Conservation (phyloP, 176 grass and related monocot species). For the Carex myosuroides region DNA sequence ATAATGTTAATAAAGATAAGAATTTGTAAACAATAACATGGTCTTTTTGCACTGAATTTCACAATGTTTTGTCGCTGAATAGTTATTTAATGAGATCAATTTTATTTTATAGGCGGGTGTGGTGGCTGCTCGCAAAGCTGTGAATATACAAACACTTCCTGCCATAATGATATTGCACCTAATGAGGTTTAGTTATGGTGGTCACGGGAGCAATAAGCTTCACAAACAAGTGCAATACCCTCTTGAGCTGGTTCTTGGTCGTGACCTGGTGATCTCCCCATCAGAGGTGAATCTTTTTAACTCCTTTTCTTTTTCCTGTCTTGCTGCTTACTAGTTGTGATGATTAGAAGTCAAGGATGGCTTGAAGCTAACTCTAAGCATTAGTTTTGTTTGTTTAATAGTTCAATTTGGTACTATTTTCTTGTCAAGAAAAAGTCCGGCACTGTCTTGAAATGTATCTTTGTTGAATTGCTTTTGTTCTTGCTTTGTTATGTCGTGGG, state of each 20-base stretch:
- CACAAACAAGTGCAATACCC: conserved; percentile 67
- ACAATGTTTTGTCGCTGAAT: neutral
- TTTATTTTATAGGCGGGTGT: conserved; percentile 61
- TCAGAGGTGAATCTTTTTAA: conserved; percentile 22
- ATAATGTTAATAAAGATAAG: neutral
- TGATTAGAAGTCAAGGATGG: neutral
- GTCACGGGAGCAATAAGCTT: conserved; percentile 58
- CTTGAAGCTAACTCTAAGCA: neutral
- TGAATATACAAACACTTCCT: conserved; percentile 63
- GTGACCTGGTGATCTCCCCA: conserved; percentile 57
- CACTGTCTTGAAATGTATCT: neutral
- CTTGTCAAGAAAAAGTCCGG: too few relatives aligned
- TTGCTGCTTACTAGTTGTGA: neutral
- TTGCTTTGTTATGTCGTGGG: neutral
- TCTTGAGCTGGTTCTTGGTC: conserved; percentile 49
- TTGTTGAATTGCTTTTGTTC: neutral
- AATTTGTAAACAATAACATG: neutral
- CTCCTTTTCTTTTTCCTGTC: neutral
- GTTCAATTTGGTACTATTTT: neutral
- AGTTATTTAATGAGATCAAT: conserved; percentile 10
- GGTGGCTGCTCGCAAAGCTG: conserved; percentile 64
- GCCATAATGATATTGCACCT: conserved; percentile 92
- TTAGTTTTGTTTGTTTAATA: neutral
- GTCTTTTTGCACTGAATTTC: neutral
- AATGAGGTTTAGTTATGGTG: conserved; percentile 93